phyloP scores from a whole-genome alignment of 2,329 filamentous ascomycete genomes.

The Calonectria hongkongensis region DNA sequence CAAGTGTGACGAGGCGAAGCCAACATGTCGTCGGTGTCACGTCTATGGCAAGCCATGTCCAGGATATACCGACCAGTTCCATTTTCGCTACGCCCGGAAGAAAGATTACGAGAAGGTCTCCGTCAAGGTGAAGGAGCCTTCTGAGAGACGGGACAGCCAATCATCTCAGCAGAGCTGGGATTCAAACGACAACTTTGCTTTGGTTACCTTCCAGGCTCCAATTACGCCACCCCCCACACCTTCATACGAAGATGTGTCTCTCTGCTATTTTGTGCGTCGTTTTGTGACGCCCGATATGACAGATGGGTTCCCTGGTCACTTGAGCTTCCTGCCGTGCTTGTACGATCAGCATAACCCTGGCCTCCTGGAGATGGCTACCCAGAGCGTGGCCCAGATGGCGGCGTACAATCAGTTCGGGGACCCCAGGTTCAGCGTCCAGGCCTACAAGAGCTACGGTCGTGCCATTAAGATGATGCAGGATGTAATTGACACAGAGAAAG shows the following conservation, averaged over 20 bases:
- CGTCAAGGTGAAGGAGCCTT: too few species aligned
- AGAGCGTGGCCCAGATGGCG: conserved; percentile 60
- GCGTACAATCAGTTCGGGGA: conserved; percentile 59
- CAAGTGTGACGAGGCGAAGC: conserved; percentile 59
- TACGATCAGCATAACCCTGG: conserved; percentile 54
- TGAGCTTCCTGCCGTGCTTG: conserved; percentile 57
- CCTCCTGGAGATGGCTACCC: conserved; percentile 56
- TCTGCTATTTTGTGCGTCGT: conserved; percentile 59
- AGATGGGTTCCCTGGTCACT: conserved; percentile 58
- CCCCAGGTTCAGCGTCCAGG: conserved; percentile 53
- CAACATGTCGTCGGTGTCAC: conserved; percentile 57
- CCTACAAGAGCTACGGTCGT: conserved; percentile 56
- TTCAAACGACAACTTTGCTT: not conserved
- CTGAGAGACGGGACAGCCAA: not conserved
- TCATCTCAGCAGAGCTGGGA: not conserved
- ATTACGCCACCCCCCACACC: conserved; percentile 24
- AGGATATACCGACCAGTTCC: conserved; percentile 60
- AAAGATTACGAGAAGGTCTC: conserved; percentile 22
- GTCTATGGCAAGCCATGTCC: conserved; percentile 59
- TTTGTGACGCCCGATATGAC: conserved; percentile 56
- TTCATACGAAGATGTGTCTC: conserved; percentile 55
- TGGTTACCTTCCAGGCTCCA: not conserved
- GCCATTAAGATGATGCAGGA: conserved; percentile 56
- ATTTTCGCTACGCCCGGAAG: conserved; percentile 54
- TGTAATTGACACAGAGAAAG: conserved; percentile 50